These are phyloP conservation scores for Epichloe scottii DNA, from an alignment of 2,329 filamentous ascomycete genomes.

Conservation along the genomic window DNA sequence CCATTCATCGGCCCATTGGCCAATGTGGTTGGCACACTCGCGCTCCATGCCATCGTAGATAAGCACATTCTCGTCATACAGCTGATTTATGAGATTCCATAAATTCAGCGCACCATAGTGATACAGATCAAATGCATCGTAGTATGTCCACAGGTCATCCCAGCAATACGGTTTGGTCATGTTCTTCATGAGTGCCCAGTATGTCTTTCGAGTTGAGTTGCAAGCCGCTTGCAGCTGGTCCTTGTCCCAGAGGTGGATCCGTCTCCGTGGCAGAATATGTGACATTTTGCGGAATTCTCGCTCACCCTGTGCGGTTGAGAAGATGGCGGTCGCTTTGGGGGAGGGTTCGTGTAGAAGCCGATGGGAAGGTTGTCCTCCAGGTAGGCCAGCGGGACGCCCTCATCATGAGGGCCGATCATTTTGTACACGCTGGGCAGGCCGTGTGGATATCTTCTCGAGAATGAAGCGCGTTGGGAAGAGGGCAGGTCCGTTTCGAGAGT, in stretches of 20 bases:
- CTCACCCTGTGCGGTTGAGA: conserved; percentile 25
- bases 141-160: conserved; percentile 34
- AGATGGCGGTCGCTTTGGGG: conserved; percentile 20
- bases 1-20: conserved; percentile 27
- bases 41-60: conserved; percentile 17
- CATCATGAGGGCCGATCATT: conserved; percentile 16
- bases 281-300: conserved; percentile 17
- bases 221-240: conserved; percentile 26
- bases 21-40: conserved; percentile 16
- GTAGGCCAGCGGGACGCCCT: conserved; percentile 17
- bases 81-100: conserved; percentile 30
- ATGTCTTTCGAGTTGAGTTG: conserved; percentile 25
- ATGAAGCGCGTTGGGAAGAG: conserved; percentile 13
- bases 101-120: conserved; percentile 34
- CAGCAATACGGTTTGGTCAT: conserved; percentile 21
- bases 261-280: conserved; percentile 16
- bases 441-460: conserved; percentile 22
- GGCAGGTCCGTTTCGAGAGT: conserved; percentile 14
- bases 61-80: conserved; percentile 27
- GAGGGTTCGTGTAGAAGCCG: conserved; percentile 25
- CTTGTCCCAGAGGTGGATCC: conserved; percentile 25
- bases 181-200: conserved; percentile 23
- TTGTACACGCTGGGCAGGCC: conserved; percentile 23
- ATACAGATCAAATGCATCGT: conserved; percentile 36
- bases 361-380: conserved; percentile 23